Evolutionary conservation across 441 rosid genomes (phyloP).

Genomic region (Populus trichocarpa): DNA sequence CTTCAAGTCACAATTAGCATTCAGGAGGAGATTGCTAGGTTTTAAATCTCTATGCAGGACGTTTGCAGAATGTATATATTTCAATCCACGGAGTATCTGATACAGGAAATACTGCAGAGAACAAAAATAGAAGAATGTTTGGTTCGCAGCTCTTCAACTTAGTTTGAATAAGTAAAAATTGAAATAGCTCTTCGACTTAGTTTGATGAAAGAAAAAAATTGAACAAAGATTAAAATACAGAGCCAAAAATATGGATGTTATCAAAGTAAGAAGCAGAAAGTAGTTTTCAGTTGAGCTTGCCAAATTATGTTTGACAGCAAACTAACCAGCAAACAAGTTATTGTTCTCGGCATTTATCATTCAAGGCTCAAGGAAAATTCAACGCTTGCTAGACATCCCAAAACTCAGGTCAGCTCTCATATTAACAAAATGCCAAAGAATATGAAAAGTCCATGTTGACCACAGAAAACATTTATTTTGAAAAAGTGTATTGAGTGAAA

Average conservation of each 20-base stretch:
- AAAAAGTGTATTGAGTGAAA: neutral
- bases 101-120: constrained; percentile 69
- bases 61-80: constrained; percentile 84
- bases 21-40: constrained; percentile 78
- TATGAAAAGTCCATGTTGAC: neutral
- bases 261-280: neutral
- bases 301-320: neutral
- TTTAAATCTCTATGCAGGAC: constrained; percentile 89
- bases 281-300: neutral
- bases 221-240: neutral
- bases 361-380: neutral
- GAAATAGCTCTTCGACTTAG: neutral
- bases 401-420: neutral
- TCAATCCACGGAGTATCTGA: constrained; percentile 83
- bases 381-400: neutral
- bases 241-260: neutral
- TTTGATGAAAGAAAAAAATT: neutral
- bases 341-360: neutral
- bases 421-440: neutral
- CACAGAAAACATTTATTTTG: neutral
- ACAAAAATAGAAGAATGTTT: constrained; percentile 5
- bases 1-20: constrained; percentile 63
- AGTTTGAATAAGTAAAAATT: neutral
- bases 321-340: neutral
- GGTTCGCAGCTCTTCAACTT: neutral